These are phyloP conservation scores for Crepidotus sp. DNA, from an alignment of 1,284 basidiomycete genomes.

Conservation along the genomic window DNA sequence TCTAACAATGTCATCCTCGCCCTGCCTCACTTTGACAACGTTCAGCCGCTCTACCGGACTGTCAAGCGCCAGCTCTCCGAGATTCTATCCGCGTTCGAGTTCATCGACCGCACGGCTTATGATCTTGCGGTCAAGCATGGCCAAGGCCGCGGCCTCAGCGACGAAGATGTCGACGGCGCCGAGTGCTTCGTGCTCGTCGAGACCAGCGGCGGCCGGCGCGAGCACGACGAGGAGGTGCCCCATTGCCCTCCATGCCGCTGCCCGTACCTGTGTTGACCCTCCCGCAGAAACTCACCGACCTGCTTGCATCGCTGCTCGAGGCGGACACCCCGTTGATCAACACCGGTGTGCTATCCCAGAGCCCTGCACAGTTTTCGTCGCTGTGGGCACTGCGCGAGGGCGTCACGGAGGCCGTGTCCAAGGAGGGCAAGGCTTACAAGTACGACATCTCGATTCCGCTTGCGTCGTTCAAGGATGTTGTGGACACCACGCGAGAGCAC, in stretches of 20 bases:
- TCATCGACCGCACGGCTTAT: constrained; percentile 86
- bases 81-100: constrained; percentile 97
- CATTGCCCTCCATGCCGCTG: constrained; percentile 5
- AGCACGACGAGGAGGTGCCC: constrained; percentile 88
- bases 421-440: constrained; percentile 95
- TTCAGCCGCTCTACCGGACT: constrained; percentile 60
- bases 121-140: constrained; percentile 77
- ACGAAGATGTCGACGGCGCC: constrained; percentile 65
- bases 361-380: constrained; percentile 81
- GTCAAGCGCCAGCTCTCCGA: constrained; percentile 80
- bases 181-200: constrained; percentile 91
- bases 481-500: constrained; percentile 73
- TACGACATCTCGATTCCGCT: constrained; percentile 95
- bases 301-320: constrained; percentile 78
- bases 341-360: constrained; percentile 91
- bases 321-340: constrained; percentile 70
- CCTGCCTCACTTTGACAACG: constrained; percentile 64
- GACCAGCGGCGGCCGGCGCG: constrained; percentile 89
- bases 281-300: constrained; percentile 75
- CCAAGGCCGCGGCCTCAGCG: constrained; percentile 56
- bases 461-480: constrained; percentile 81
- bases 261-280: constrained; percentile 7
- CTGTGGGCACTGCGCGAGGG: constrained; percentile 95
- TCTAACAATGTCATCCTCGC: constrained; percentile 76
- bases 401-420: constrained; percentile 88